Evolutionary conservation across 2,329 filamentous ascomycete genomes (phyloP).

Genomic region (Aspergillus transmontanensis): DNA sequence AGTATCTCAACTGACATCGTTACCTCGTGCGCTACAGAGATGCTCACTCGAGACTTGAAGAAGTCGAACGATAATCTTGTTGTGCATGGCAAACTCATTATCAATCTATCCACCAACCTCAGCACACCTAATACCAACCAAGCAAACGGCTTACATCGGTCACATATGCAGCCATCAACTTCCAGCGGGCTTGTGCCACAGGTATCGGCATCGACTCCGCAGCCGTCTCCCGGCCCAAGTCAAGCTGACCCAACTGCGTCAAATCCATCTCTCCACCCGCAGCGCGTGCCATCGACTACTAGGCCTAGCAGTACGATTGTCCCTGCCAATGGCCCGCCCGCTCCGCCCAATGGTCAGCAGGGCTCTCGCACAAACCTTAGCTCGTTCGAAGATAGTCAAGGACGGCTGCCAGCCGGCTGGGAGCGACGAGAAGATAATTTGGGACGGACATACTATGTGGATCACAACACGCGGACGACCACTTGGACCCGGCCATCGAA

Average conservation of each 20-base stretch:
- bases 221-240: slow-evolving; percentile 29
- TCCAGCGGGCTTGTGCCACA: slow-evolving; percentile 43
- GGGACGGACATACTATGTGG: slow-evolving; percentile 95
- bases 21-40: slow-evolving; percentile 60
- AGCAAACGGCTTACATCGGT: slow-evolving; percentile 42
- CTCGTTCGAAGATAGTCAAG: slow-evolving; percentile 95
- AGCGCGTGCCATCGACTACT: slow-evolving; percentile 37
- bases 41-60: slow-evolving; percentile 95
- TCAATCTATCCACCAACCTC: slow-evolving; percentile 93
- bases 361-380: slow-evolving; percentile 67
- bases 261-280: slow-evolving; percentile 37
- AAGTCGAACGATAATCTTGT: slow-evolving; percentile 98
- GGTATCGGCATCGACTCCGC: slow-evolving; percentile 29
- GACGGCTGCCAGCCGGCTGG: slow-evolving; percentile 89
- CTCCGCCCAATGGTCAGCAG: slow-evolving; percentile 37
- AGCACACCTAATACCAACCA: slow-evolving; percentile 64
- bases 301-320: slow-evolving; percentile 43
- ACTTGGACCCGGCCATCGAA: slow-evolving; percentile 93
- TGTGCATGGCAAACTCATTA: slow-evolving; percentile 95
- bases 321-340: slow-evolving; percentile 42
- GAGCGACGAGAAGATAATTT: slow-evolving; percentile 94
- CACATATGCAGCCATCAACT: slow-evolving; percentile 37
- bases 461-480: slow-evolving; percentile 94
- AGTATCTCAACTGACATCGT: slow-evolving; percentile 6
- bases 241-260: slow-evolving; percentile 34